Evolutionary conservation across 495 filamentous ascomycete species (phyloP).

Genomic region (Corynascus novoguineensis): DNA sequence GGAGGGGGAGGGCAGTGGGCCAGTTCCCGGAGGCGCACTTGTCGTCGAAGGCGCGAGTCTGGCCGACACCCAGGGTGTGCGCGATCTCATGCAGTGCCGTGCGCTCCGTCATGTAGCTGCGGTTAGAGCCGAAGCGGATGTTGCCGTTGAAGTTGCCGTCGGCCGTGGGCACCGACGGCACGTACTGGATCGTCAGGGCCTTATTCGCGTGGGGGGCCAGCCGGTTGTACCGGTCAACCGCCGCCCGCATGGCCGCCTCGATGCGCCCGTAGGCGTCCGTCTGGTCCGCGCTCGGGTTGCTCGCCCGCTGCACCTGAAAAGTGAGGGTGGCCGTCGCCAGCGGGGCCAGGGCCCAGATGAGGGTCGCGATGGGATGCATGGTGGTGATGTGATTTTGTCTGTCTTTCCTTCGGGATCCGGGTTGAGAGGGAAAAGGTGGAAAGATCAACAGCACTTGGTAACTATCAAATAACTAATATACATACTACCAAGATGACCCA

Average conservation of each 20-base stretch:
- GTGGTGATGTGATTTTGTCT: too few species aligned
- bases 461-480: too few species aligned
- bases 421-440: too few species aligned
- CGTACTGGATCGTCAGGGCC: constrained; percentile 33
- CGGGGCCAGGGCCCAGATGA: constrained; percentile 21
- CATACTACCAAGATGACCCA: too few species aligned
- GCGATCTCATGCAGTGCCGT: constrained; percentile 44
- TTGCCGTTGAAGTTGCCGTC: constrained; percentile 42
- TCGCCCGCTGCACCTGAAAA: constrained; percentile 27
- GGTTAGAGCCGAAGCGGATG: constrained; percentile 40
- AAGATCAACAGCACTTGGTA: too few species aligned
- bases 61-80: constrained; percentile 41
- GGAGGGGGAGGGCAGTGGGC: constrained; percentile 33
- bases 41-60: constrained; percentile 35
- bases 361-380: constrained; percentile 32
- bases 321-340: constrained; percentile 29
- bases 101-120: constrained; percentile 43
- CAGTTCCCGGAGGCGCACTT: constrained; percentile 34
- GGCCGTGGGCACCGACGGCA: constrained; percentile 36
- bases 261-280: constrained; percentile 36
- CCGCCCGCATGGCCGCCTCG: constrained; percentile 33
- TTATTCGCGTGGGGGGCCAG: constrained; percentile 30
- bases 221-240: constrained; percentile 34
- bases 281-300: constrained; percentile 36
- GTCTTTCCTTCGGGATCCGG: too few species aligned